Evolutionary conservation across 2,329 filamentous ascomycete genomes (phyloP).

Genomic region (Fusarium sp.): DNA sequence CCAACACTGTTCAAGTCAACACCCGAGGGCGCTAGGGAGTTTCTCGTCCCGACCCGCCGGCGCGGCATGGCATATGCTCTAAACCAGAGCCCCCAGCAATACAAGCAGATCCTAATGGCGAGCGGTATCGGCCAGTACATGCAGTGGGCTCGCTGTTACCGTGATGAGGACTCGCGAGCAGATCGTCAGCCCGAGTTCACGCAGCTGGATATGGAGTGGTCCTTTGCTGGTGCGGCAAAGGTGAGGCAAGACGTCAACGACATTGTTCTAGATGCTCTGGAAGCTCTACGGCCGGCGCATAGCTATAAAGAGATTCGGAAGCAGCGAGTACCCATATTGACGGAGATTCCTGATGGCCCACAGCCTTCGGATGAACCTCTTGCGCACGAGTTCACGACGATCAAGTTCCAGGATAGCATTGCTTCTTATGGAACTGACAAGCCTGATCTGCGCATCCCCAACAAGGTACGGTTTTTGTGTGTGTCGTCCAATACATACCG

Average conservation of each 20-base stretch:
- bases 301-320: conserved; percentile 73
- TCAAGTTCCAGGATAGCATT: conserved; percentile 69
- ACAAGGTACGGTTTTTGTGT: conserved; percentile 62
- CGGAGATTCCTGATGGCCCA: conserved; percentile 35
- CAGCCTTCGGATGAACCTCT: conserved; percentile 28
- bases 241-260: conserved; percentile 51
- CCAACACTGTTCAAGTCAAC: conserved; percentile 97
- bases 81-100: conserved; percentile 96
- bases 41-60: conserved; percentile 86
- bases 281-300: conserved; percentile 42
- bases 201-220: conserved; percentile 92
- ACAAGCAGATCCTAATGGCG: conserved; percentile 98
- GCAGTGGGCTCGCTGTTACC: conserved; percentile 94
- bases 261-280: conserved; percentile 46
- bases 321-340: conserved; percentile 47
- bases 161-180: conserved; percentile 91
- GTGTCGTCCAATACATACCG: fast-evolving
- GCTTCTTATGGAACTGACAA: conserved; percentile 87
- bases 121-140: conserved; percentile 85
- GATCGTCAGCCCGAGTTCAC: conserved; percentile 98
- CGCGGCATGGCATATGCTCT: conserved; percentile 86
- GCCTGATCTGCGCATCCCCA: conserved; percentile 83
- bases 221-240: conserved; percentile 72
- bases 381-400: conserved; percentile 47
- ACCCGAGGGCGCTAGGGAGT: conserved; percentile 93